Evolutionary conservation across 1,139 yeast genomes (phyloP), one percentile per base, ranked within the genome.

Genomic region (Yamadazyma atlantica): DNA sequence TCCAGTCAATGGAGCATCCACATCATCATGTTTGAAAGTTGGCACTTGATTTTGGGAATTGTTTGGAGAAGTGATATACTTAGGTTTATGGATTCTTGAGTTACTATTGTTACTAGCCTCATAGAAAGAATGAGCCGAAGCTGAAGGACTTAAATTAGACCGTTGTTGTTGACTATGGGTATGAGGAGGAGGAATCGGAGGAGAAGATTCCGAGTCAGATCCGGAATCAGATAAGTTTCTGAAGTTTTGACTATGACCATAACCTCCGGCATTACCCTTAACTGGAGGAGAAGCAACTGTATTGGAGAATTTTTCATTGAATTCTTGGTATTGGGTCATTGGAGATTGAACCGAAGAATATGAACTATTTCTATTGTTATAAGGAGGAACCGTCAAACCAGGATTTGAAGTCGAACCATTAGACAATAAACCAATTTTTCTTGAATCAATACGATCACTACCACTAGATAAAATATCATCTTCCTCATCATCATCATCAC

Each of bases 311-410:
- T 74, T 75, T 33, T 67, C 66, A 48, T 70, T 72, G 55, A 78
- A 75, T 44, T 75, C 80, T 26, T 74, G 57, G 50, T 75, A 77
- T 44, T 79, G 82, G 1, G 82, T 67, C 64, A 62, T 64, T n/a
- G 77, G 76, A 1, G 74, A 66, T 35, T 64, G 66, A 19, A 69
- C 73, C 6, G 74, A 67, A 2, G 75, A 66, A 44, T 64, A 57
- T 39, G 72, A 64, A 38, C 65, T 60, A 47, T 62, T 60, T 31
- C 71, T 53, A 36, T 57, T 55, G 12, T 50, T 53, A 31, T 53
- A 51, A 18, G 50, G 42, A 11, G 71, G 72, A 10, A 64, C 62
- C 52, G 42, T 33, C 36, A 53, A 43, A 5, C 43, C 42, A 7
- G 32, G 31, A 29, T 32, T 38, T 13, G 37, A 32, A 13, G 42